Evolutionary conservation across 2,329 filamentous ascomycete species (phyloP).

Genomic region (Nemania bipapillata): DNA sequence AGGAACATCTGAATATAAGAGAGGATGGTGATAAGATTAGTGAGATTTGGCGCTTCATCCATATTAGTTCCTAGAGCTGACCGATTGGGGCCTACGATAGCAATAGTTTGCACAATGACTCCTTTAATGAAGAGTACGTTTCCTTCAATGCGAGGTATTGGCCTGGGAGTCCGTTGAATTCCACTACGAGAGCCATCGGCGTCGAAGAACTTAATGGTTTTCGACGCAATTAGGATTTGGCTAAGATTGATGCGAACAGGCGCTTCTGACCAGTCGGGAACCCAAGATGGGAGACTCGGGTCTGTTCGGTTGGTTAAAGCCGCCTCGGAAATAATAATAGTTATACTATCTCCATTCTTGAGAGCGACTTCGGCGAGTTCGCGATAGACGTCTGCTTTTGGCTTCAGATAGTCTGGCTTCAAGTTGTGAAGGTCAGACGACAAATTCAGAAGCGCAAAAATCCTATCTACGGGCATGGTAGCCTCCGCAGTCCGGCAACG

Average conservation of each 20-base stretch:
- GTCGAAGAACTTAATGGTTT: background rate
- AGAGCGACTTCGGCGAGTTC: background rate
- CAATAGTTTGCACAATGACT: background rate
- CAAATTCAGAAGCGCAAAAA: background rate
- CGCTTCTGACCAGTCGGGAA: background rate
- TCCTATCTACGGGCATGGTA: background rate
- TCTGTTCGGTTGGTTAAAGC: constrained; percentile 1
- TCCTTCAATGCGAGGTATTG: background rate
- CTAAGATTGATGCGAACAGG: background rate
- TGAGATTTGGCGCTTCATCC: constrained; percentile 10
- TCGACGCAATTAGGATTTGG: background rate
- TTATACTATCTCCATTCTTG: background rate
- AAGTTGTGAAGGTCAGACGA: background rate
- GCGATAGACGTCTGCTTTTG: background rate
- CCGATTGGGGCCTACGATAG: background rate
- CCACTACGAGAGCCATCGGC: background rate
- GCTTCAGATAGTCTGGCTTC: background rate
- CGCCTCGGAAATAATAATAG: background rate
- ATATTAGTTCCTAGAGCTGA: background rate
- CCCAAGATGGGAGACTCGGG: constrained; percentile 1
- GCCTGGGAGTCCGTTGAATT: background rate
- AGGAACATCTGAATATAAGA: background rate
- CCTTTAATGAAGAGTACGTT: background rate
- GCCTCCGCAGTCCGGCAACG: background rate
- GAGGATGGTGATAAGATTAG: constrained; percentile 1